A percentile compares a stretch with the other conserved stretches of the same genome.
Conservation (phyloP, 345 rosid species). For the Pugionium dolabratum region DNA sequence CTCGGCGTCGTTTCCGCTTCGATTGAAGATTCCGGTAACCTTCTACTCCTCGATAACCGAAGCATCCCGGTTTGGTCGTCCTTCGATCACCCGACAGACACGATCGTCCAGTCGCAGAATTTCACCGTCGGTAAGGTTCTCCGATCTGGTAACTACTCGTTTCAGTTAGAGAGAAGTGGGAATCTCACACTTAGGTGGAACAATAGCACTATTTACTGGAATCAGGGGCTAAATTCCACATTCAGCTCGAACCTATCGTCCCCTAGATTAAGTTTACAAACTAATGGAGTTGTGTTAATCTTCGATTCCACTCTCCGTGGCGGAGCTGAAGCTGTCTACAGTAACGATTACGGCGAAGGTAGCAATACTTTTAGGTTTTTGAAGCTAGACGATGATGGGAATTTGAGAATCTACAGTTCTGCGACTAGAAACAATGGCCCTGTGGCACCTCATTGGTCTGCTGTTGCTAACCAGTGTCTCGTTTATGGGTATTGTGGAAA, state of each 20-base stretch:
- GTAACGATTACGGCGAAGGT: conserved; percentile 60
- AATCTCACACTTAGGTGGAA: conserved; percentile 66
- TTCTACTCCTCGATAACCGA: conserved; percentile 45
- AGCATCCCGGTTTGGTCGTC: conserved; percentile 57
- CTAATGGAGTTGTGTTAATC: conserved; percentile 47
- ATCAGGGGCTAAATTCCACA: conserved; percentile 57
- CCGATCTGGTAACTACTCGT: conserved; percentile 57
- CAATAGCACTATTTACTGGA: conserved; percentile 49
- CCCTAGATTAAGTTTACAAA: conserved; percentile 47
- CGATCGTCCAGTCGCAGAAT: conserved; percentile 59
- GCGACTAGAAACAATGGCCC: conserved; percentile 31
- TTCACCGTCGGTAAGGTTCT: conserved; percentile 44
- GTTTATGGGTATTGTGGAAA: conserved; percentile 65
- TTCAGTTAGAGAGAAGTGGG: conserved; percentile 46
- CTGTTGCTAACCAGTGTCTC: conserved; percentile 56
- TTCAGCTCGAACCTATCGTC: conserved; percentile 45
- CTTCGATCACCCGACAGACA: conserved; percentile 57
- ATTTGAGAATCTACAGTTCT: conserved; percentile 59
- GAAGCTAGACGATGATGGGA: conserved; percentile 60
- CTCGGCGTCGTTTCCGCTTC: conserved; percentile 54
- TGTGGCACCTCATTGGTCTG: conserved; percentile 48
- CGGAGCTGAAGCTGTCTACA: conserved; percentile 39
- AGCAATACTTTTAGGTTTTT: conserved; percentile 54
- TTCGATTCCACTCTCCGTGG: conserved; percentile 38
- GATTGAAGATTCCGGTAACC: conserved; percentile 58